Evolutionary conservation across 2,329 filamentous ascomycete genomes (phyloP).

Genomic region (Penicillium rolfsii): DNA sequence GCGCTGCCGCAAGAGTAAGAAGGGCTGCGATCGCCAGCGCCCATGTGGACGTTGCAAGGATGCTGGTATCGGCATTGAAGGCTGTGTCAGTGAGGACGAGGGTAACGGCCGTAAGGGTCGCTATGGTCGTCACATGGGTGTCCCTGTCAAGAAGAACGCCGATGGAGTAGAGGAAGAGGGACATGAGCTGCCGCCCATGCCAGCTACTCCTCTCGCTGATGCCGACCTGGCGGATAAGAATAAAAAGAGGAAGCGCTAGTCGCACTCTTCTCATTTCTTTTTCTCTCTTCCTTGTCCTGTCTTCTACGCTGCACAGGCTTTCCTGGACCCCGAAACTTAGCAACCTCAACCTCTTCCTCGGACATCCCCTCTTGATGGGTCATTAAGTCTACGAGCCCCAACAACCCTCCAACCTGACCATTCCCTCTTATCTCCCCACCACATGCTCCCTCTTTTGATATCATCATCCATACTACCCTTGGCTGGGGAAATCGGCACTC

Average conservation of each 20-base stretch:
- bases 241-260: slow-evolving; percentile 70
- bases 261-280: background rate
- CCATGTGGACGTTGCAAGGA: slow-evolving; percentile 95
- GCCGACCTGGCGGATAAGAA: slow-evolving; percentile 58
- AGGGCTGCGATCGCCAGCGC: slow-evolving; percentile 94
- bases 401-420: slow-evolving; percentile 6
- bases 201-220: slow-evolving; percentile 36
- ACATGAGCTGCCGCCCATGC: slow-evolving; percentile 53
- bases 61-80: slow-evolving; percentile 88
- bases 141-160: slow-evolving; percentile 63
- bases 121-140: slow-evolving; percentile 74
- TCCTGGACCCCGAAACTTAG: background rate
- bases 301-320: background rate
- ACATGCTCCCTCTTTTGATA: slow-evolving; percentile 19
- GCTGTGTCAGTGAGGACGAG: slow-evolving; percentile 96
- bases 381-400: slow-evolving; percentile 6
- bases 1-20: slow-evolving; percentile 98
- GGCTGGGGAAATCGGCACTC: slow-evolving; percentile 22
- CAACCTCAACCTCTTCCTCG: slow-evolving; percentile 14
- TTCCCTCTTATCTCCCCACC: slow-evolving; percentile 9
- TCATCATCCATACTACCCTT: slow-evolving; percentile 5
- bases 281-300: background rate
- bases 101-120: slow-evolving; percentile 95
- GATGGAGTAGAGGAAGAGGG: slow-evolving; percentile 51
- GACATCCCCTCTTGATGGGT: slow-evolving; percentile 6